phyloP scores from a whole-genome alignment of 129 eudicot genomes.

The Cynara cardunculus region DNA sequence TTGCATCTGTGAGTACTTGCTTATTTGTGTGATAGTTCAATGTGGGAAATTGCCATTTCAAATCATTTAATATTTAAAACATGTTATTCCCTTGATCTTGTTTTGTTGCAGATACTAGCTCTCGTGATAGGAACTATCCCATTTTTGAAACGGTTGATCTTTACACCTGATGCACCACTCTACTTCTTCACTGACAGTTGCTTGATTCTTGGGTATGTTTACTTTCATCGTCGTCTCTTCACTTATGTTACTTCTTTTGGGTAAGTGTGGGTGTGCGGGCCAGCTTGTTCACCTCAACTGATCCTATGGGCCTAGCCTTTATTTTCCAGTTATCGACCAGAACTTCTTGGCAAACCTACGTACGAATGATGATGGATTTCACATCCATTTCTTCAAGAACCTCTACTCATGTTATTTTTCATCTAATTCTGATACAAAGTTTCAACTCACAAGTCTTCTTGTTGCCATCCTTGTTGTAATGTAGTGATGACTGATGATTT shows the following conservation, averaged over 20 bases:
- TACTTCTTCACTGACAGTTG: constrained; percentile 96
- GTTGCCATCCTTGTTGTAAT: neutral
- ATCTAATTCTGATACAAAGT: too few relatives aligned
- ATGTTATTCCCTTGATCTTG: neutral
- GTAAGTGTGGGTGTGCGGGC: neutral
- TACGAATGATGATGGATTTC: too few relatives aligned
- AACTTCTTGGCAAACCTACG: too few relatives aligned
- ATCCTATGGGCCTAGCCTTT: too few relatives aligned
- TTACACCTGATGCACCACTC: constrained; percentile 89
- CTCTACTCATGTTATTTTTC: too few relatives aligned
- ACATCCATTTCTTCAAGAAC: too few relatives aligned
- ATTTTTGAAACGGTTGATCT: constrained; percentile 64
- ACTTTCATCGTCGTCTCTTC: neutral
- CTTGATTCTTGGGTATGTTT: constrained; percentile 88
- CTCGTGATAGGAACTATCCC: constrained; percentile 82
- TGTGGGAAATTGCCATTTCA: neutral
- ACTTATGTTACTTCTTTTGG: neutral
- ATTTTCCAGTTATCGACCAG: too few relatives aligned
- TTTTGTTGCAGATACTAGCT: constrained; percentile 69
- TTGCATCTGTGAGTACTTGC: constrained; percentile 85
- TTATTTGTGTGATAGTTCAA: too few relatives aligned
- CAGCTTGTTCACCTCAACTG: too few relatives aligned
- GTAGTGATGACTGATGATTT: neutral
- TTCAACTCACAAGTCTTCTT: too few relatives aligned
- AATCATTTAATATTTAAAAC: neutral